Conservation (phyloP, 192 early-diverging fungal genomes). For the Coemansia sp. region DNA sequence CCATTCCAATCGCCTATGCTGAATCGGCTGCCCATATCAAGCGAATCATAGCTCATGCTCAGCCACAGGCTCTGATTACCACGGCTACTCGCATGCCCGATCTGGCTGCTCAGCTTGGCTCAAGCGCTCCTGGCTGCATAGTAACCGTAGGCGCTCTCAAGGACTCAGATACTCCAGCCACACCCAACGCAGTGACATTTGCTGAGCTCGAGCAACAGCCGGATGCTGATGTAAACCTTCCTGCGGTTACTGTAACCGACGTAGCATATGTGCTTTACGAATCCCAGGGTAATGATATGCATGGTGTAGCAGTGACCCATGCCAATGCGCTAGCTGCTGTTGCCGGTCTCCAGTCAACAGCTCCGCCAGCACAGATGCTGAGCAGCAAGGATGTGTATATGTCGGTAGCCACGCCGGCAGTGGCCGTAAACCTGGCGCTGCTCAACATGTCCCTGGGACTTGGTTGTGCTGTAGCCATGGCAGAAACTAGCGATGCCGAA, state of each 20-base stretch:
- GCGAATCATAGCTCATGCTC: conserved; percentile 20
- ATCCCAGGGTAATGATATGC: not conserved
- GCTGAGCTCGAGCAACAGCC: conserved; percentile 28
- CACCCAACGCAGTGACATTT: conserved; percentile 10
- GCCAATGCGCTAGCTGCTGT: conserved; percentile 42
- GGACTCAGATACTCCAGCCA: conserved; percentile 16
- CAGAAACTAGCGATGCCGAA: conserved; percentile 43
- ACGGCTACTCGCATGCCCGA: conserved; percentile 15
- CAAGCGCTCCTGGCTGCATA: conserved; percentile 9
- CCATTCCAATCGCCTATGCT: conserved; percentile 23
- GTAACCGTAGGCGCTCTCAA: conserved; percentile 23
- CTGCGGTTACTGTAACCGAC: conserved; percentile 23
- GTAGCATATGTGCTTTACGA: conserved; percentile 41
- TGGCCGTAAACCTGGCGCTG: conserved; percentile 32
- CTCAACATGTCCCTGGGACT: conserved; percentile 28
- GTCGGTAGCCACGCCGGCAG: conserved; percentile 30
- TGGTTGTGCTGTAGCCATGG: conserved; percentile 34
- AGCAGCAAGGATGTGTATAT: conserved; percentile 32
- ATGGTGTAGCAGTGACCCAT: conserved; percentile 40
- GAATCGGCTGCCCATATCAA: conserved; percentile 11
- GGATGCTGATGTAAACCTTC: conserved; percentile 23
- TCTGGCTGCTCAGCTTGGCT: conserved; percentile 8
- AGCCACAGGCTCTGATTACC: conserved; percentile 27
- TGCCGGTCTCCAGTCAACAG: conserved; percentile 18
- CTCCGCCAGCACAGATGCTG: conserved; percentile 28